A percentile compares a stretch with the other conserved stretches of the same genome.
These are phyloP conservation scores for Heliocybe sulcata DNA, from an alignment of 1,284 basidiomycete genomes.

Conservation along the genomic window DNA sequence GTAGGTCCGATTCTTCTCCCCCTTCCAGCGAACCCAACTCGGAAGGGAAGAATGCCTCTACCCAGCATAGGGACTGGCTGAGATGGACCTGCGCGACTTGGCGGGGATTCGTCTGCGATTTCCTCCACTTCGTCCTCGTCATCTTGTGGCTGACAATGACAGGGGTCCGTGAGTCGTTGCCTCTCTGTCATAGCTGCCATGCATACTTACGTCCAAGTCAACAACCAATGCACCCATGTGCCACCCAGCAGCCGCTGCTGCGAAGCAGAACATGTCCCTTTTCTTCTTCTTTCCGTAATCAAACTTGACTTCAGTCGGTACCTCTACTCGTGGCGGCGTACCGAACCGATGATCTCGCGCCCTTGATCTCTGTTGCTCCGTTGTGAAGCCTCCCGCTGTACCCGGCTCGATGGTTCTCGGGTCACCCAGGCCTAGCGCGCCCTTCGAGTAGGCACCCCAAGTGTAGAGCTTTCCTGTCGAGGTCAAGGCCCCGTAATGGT, in stretches of 20 bases:
- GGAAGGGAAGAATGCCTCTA: slow-evolving; percentile 12
- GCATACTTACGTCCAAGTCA: slow-evolving; percentile 54
- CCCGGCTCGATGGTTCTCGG: slow-evolving; percentile 44
- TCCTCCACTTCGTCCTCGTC: slow-evolving; percentile 10
- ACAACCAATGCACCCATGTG: slow-evolving; percentile 84
- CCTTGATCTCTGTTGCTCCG: slow-evolving; percentile 24
- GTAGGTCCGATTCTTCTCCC: slow-evolving; percentile 1
- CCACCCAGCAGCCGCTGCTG: slow-evolving; percentile 77
- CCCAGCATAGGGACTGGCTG: slow-evolving; percentile 1
- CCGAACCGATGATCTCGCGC: slow-evolving; percentile 17
- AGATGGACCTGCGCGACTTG: background rate
- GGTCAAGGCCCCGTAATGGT: slow-evolving; percentile 83
- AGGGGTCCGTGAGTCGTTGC: no score
- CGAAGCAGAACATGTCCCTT: slow-evolving; percentile 68
- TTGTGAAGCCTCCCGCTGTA: slow-evolving; percentile 52
- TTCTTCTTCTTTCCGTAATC: slow-evolving; percentile 41
- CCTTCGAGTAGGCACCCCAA: slow-evolving; percentile 76
- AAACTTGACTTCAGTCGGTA: slow-evolving; percentile 69
- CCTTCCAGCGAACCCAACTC: slow-evolving; percentile 13
- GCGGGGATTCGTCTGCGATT: slow-evolving; percentile 1
- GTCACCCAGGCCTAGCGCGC: slow-evolving; percentile 81
- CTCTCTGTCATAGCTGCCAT: background rate
- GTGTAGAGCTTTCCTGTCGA: slow-evolving; percentile 70
- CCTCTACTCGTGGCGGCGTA: slow-evolving; percentile 38
- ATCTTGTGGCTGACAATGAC: background rate